Conservation (phyloP, 1,284 basidiomycete species). For the Ganoderma multipileum region DNA sequence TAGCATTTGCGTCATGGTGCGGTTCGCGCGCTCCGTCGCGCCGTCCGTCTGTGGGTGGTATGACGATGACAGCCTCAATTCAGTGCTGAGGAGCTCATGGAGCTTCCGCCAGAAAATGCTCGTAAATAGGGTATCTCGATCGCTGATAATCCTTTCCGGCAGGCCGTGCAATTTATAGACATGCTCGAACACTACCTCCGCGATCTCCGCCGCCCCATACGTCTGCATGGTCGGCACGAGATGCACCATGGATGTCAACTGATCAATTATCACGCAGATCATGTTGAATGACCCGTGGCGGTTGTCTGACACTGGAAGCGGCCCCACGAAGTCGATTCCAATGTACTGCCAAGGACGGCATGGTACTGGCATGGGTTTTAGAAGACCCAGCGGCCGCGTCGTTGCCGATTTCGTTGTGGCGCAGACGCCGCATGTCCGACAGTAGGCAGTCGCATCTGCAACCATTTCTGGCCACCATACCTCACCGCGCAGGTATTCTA, state of each 20-base stretch:
- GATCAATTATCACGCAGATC: constrained; percentile 41
- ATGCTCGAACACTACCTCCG: background rate
- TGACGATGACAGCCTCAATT: too few species aligned
- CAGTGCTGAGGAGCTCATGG: background rate
- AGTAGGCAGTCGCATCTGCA: constrained; percentile 30
- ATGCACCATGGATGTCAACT: constrained; percentile 41
- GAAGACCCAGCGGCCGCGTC: background rate
- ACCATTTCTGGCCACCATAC: constrained; percentile 39
- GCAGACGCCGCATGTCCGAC: constrained; percentile 35
- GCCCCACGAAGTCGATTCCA: constrained; percentile 45
- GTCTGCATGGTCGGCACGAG: constrained; percentile 35
- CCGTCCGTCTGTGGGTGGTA: too few species aligned
- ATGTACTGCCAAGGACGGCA: constrained; percentile 38
- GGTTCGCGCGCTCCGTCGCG: too few species aligned
- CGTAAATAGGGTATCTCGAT: background rate
- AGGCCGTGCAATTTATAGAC: constrained; percentile 5
- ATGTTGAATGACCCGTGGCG: constrained; percentile 37
- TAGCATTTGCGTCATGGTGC: background rate
- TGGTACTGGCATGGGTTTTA: constrained; percentile 28
- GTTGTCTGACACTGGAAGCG: constrained; percentile 38
- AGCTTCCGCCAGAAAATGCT: background rate
- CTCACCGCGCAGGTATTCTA: constrained; percentile 32
- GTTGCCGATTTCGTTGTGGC: constrained; percentile 12
- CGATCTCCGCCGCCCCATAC: constrained; percentile 42
- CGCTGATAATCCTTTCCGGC: background rate